phyloP scores from a whole-genome alignment of 2,329 filamentous ascomycete species.

The Tolypocladium pustulatum region DNA sequence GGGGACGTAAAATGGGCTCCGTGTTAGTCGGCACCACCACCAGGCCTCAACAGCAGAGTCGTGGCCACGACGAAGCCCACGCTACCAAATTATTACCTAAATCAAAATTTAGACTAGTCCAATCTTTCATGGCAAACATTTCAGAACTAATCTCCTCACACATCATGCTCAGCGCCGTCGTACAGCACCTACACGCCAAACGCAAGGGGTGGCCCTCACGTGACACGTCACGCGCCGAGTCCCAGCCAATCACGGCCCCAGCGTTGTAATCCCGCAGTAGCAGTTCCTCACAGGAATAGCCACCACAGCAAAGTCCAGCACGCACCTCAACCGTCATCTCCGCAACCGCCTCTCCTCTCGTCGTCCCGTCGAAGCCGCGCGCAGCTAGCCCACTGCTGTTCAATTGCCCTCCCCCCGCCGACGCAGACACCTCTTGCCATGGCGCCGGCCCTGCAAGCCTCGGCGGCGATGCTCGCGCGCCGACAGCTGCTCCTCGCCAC shows the following conservation, averaged over 20 bases:
- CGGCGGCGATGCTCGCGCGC: slow-evolving; percentile 23
- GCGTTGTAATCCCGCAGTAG: slow-evolving; percentile 29
- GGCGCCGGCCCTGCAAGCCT: slow-evolving; percentile 21
- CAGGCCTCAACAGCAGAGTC: background rate
- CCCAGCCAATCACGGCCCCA: slow-evolving; percentile 23
- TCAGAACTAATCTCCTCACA: too few relatives aligned
- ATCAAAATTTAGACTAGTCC: background rate
- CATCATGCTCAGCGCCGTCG: background rate
- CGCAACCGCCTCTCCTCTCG: background rate
- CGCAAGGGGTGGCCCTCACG: slow-evolving; percentile 8
- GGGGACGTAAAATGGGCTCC: background rate
- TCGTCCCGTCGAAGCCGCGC: slow-evolving; percentile 1
- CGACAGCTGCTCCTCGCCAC: slow-evolving; percentile 20
- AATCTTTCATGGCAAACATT: rapidly evolving
- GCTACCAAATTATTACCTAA: background rate
- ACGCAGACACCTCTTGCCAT: slow-evolving; percentile 10
- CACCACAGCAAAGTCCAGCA: background rate
- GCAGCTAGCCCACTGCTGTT: background rate
- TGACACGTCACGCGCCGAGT: slow-evolving; percentile 14
- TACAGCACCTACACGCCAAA: background rate
- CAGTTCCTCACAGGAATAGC: slow-evolving; percentile 5
- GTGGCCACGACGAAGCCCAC: background rate
- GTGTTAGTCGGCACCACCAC: background rate
- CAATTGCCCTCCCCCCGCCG: slow-evolving; percentile 13
- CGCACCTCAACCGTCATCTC: background rate